Base-by-base conservation (phyloP, 306 rosid genomes). In the Oxytropis ochrocephala region DNA sequence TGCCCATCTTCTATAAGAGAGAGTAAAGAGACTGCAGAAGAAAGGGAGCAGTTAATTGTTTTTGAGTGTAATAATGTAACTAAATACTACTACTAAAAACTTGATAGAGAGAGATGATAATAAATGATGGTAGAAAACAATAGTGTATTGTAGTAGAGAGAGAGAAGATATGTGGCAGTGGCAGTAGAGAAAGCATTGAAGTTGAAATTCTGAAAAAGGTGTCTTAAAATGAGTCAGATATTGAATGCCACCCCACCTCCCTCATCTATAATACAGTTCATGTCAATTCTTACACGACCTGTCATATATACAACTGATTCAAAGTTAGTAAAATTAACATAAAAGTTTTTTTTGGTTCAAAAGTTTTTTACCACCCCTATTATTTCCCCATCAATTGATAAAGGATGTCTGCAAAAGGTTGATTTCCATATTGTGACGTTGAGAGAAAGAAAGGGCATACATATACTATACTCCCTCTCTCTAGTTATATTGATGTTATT, bases 241-340 rank as follows among this genome's bases (percentile, higher is more conserved):
- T 85, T 85, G 76, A 87, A 84, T 85, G 96, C 83, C 84, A 83
- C 80, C 86, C 77, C 79, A 3, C 29, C 29, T 24, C 29, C 29
- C 29, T 24, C 29, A 24, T 24, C 61, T 68, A 79, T 88, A 33
- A 84, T 76, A 75, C 85, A 80, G 27, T 7, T 13, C 43, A 53
- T 35, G 68, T 62, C 68, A 62, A 41, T 62, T 62, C 51, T 5
- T 19, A 12, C 36, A 62, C 51, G 49, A 61, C 33, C 67, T 61
- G 67, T 61, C 67, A n/a, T n/a, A n/a, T n/a, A 61, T 6, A 5
- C 50, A 61, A 58, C 29, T 58, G 16, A 57, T 30, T 54, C 14
- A n/a, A 38, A 38, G 11, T 38, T 8, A 2, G 9, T 38, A 38
- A 38, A 24, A 24, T 24, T 24, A 24, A 24, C 7, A 5, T 38